Evolutionary conservation across 192 early-diverging fungal species (phyloP).

Genomic region (Backusella morwellensis): DNA sequence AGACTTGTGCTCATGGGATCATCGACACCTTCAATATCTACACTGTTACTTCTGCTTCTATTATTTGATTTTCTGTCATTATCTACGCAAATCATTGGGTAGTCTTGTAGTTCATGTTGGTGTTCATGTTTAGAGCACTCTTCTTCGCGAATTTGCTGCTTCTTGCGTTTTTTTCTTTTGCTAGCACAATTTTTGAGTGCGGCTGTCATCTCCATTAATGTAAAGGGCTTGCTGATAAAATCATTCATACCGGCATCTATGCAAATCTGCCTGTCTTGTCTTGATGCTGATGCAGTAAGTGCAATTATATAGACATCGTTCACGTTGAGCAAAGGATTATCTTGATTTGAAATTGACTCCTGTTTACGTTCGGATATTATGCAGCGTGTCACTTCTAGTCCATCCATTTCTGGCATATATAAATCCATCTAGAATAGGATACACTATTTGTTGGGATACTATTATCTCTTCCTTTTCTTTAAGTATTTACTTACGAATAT

Average conservation of each 20-base stretch:
- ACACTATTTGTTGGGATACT: background rate
- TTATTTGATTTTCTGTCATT: background rate
- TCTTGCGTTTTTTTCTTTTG: conserved; percentile 25
- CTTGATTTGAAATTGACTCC: background rate
- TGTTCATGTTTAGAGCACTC: background rate
- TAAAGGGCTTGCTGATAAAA: conserved; percentile 54
- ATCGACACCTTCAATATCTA: background rate
- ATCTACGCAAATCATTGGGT: background rate
- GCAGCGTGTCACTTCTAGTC: conserved; percentile 32
- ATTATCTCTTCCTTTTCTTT: too few relatives aligned
- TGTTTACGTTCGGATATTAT: conserved; percentile 28
- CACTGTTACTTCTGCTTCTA: background rate
- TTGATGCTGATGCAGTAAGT: conserved; percentile 50
- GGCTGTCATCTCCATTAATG: conserved; percentile 47
- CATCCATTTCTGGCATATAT: conserved; percentile 45
- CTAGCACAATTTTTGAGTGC: conserved; percentile 29
- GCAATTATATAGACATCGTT: conserved; percentile 53
- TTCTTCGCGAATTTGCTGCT: conserved; percentile 11
- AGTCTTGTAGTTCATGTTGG: background rate
- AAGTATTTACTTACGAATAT: conserved; percentile 36
- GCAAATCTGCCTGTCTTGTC: conserved; percentile 48
- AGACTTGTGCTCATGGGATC: conserved; percentile 5
- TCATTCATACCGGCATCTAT: conserved; percentile 59
- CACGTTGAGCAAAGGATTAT: conserved; percentile 22
- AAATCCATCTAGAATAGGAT: conserved; percentile 33